Evolutionary conservation across 306 rosid species (phyloP), one percentile per base, ranked within the genome.

Genomic region (Prunus dulcis): DNA sequence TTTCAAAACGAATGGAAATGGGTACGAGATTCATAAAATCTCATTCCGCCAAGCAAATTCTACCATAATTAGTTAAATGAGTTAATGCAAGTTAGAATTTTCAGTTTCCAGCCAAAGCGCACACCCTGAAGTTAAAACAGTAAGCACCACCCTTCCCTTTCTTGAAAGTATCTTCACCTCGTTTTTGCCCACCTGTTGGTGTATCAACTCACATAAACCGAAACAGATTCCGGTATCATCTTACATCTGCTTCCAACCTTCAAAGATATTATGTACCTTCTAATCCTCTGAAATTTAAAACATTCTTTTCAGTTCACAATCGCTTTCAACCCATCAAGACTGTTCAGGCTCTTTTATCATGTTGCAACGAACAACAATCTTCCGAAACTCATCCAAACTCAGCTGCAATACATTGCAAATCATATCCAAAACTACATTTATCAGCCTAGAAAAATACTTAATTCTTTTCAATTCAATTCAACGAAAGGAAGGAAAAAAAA

Each of bases 351-450:
- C 91, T 78, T 86, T 81, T 63, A 89, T 86, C 92, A 95, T 70
- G 83, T 90, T 88, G 86, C 98, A 95, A 17, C 97, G 96, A 46
- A 81, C 82, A 67, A 77, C 89, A 81, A 95, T 90, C 87, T 85
- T 87, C 73, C 83, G 86, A 69, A 92, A 95, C 81, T 95, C 97
- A 9, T 95, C 97, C 0, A 90, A 81, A 73, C 81, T 90, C 68
- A 90, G 71, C 98, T 92, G 96, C 90, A 80, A 78, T 57, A 20
- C 32, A 75, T 13, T n/a, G 27, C 28, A 56, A 53, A 69, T 4
- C 5, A 28, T 14, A 56, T 20, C 11, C 62, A 9, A 11, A 56
- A 20, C 11, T 28, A 14, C 45, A 28, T 28, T 62, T 8, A 28
- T 62, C 67, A 28, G n/a, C 67, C 38, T 3, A 23, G 62, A 10